phyloP scores from a whole-genome alignment of 306 rosid genomes.

The apple (Malus domestica) region DNA sequence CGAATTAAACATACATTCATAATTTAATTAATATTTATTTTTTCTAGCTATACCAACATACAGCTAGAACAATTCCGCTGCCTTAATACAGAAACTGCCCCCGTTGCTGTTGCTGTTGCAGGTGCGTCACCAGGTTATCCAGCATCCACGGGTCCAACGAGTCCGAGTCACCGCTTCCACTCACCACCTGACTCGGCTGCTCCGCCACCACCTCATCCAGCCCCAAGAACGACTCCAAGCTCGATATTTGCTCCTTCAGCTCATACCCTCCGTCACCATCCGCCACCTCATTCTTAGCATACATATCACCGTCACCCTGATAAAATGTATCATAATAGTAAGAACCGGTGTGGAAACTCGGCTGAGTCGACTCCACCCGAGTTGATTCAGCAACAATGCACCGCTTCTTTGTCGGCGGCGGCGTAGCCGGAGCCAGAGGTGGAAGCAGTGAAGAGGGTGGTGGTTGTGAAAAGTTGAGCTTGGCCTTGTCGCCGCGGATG shows the following conservation, averaged over 20 bases:
- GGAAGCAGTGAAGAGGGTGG: background rate
- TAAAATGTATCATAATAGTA: background rate
- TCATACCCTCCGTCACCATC: slow-evolving; percentile 5
- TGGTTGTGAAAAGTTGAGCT: slow-evolving; percentile 57
- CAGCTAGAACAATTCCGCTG: background rate
- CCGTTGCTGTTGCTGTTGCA: slow-evolving; percentile 16
- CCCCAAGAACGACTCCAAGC: slow-evolving; percentile 61
- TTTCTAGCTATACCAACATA: background rate
- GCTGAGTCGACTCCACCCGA: background rate
- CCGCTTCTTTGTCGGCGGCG: slow-evolving; percentile 34
- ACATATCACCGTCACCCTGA: background rate
- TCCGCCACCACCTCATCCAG: slow-evolving; percentile 29
- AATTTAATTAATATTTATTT: background rate
- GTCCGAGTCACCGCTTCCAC: slow-evolving; percentile 16
- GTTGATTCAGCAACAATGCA: slow-evolving; percentile 19
- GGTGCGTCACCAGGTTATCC: slow-evolving; percentile 45
- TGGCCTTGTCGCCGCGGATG: slow-evolving; percentile 89
- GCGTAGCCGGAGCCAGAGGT: background rate
- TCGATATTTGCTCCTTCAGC: slow-evolving; percentile 44
- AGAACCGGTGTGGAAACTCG: background rate
- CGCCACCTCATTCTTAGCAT: background rate
- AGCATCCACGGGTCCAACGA: slow-evolving; percentile 49
- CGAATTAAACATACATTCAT: background rate
- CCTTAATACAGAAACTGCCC: slow-evolving; percentile 1
- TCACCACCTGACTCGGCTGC: background rate